phyloP scores from a whole-genome alignment of 2,329 filamentous ascomycete genomes.

The Botrytis byssoidea region DNA sequence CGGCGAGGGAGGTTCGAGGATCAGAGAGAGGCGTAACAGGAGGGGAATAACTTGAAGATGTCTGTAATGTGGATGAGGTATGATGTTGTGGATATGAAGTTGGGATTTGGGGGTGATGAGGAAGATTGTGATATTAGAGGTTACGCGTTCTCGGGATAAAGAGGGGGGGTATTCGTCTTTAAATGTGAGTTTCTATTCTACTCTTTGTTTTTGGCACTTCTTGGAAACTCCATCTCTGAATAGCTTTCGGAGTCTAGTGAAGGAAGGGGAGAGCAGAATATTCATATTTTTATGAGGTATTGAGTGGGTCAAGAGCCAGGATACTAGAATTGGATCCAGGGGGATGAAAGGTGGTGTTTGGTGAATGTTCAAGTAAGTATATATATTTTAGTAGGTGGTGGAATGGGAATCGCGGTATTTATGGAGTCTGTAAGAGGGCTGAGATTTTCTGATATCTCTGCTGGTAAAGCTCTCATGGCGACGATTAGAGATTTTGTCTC shows the following conservation, averaged over 20 bases:
- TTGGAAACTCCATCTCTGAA: background rate
- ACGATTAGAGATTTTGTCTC: background rate
- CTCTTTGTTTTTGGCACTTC: background rate
- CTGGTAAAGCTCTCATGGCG: background rate
- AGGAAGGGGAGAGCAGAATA: background rate
- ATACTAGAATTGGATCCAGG: background rate
- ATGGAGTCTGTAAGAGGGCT: background rate
- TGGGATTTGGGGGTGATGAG: background rate
- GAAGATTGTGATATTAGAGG: background rate
- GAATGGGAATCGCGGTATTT: background rate
- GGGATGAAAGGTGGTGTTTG: background rate
- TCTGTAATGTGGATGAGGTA: background rate
- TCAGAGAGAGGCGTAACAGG: too few relatives aligned
- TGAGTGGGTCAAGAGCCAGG: background rate
- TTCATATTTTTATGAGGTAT: background rate
- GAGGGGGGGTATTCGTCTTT: background rate
- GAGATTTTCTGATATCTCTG: background rate
- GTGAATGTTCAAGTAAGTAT: background rate
- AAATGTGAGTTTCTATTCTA: background rate
- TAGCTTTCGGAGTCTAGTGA: background rate
- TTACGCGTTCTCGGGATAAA: fast-evolving
- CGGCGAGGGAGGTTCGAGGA: background rate
- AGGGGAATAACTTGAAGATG: background rate
- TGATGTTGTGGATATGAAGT: background rate
- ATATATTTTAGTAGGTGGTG: background rate